Conservation (phyloP, 257 asterid genomes). For the Echites panduratus region DNA sequence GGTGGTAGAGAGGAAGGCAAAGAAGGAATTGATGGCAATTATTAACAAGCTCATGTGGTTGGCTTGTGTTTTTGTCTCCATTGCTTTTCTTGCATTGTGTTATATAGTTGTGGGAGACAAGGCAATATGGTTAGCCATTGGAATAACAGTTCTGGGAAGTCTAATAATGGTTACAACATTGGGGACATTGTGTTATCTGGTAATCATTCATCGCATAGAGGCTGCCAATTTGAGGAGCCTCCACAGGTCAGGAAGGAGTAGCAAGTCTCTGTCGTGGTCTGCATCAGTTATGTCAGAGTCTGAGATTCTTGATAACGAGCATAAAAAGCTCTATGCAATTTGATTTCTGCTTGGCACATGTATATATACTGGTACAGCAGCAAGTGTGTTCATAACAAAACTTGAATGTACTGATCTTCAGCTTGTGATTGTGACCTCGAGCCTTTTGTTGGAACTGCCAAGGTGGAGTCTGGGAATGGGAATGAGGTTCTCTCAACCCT, state of each 20-base stretch:
- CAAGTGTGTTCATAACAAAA: not conserved
- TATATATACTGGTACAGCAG: not conserved
- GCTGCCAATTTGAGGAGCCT: conserved; percentile 59
- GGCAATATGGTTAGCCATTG: conserved; percentile 55
- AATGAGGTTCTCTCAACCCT: not conserved
- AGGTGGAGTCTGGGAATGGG: not conserved
- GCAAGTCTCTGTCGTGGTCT: conserved; percentile 47
- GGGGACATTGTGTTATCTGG: conserved; percentile 68
- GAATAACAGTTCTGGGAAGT: conserved; percentile 52
- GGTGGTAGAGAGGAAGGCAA: conserved; percentile 58
- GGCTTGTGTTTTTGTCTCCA: conserved; percentile 56
- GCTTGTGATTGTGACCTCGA: not conserved
- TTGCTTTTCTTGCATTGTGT: conserved; percentile 57
- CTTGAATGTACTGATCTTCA: not conserved
- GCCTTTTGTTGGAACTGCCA: not conserved
- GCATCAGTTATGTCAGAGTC: conserved; percentile 45
- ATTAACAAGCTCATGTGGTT: conserved; percentile 87
- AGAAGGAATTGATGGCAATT: conserved; percentile 58
- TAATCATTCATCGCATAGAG: conserved; percentile 57
- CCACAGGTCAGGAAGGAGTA: conserved; percentile 41
- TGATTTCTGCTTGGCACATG: conserved; percentile 10
- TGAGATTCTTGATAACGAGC: conserved; percentile 43
- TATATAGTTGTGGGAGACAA: conserved; percentile 54
- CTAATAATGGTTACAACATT: conserved; percentile 60
- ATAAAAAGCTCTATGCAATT: conserved; percentile 60